A percentile compares a stretch with the other conserved stretches of the same genome.
phyloP scores from a whole-genome alignment of 2,329 filamentous ascomycete genomes.

The Sclerotinia trifoliorum region DNA sequence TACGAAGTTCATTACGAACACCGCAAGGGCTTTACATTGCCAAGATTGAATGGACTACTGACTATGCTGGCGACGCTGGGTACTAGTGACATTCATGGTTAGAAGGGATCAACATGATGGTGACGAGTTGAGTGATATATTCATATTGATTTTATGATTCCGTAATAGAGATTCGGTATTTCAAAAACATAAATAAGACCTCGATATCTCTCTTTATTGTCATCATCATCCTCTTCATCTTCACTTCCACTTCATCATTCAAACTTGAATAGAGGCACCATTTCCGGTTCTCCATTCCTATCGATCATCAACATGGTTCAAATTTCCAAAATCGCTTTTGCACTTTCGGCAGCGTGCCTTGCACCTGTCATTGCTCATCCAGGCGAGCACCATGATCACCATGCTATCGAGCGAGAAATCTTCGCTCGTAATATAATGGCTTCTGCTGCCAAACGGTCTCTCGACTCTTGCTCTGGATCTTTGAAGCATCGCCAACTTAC shows the following conservation, averaged over 20 bases:
- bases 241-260: background rate
- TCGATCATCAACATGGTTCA: constrained; percentile 17
- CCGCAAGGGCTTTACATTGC: background rate
- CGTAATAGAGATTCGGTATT: background rate
- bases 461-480: constrained; percentile 41
- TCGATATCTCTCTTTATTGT: background rate
- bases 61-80: background rate
- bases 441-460: constrained; percentile 22
- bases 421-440: constrained; percentile 19
- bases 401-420: constrained; percentile 22
- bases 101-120: background rate
- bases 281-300: background rate
- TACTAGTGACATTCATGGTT: background rate
- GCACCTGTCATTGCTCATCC: constrained; percentile 17
- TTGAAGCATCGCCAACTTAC: constrained; percentile 41
- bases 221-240: background rate
- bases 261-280: background rate
- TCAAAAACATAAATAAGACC: constrained; percentile 10
- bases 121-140: background rate
- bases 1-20: constrained; percentile 19
- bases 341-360: constrained; percentile 7
- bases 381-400: constrained; percentile 17
- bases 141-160: background rate
- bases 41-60: constrained; percentile 1
- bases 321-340: constrained; percentile 6